Percentiles rank a stretch among this genome's conserved stretches.
phyloP scores from a whole-genome alignment of 768 basidiomycete genomes.

The Pisolithus albus region DNA sequence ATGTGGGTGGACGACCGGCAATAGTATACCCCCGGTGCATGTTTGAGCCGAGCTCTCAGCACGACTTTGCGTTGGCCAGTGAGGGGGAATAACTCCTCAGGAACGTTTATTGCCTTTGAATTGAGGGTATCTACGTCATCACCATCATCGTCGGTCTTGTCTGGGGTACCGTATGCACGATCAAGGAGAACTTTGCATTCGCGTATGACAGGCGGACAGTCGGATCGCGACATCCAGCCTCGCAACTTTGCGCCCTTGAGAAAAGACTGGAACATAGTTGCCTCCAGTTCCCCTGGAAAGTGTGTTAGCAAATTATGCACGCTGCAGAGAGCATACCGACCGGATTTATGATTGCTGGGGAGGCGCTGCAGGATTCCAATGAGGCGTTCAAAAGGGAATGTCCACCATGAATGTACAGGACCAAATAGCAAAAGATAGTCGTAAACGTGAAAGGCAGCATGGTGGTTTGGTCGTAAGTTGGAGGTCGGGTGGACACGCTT shows the following conservation, averaged over 20 bases:
- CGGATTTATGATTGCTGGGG: slow-evolving; percentile 26
- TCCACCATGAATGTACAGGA: slow-evolving; percentile 34
- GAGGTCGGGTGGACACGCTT: slow-evolving; percentile 13
- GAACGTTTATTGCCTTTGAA: background rate
- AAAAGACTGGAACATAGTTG: slow-evolving; percentile 9
- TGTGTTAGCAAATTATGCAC: slow-evolving; percentile 4
- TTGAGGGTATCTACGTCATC: background rate
- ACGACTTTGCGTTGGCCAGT: background rate
- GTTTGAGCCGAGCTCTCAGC: background rate
- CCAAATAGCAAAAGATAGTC: slow-evolving; percentile 31
- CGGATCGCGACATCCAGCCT: slow-evolving; percentile 1
- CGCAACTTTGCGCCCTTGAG: slow-evolving; percentile 9
- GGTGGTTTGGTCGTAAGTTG: slow-evolving; percentile 20
- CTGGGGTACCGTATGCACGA: background rate
- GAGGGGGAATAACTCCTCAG: background rate
- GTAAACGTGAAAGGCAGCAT: slow-evolving; percentile 23
- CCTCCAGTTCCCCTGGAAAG: slow-evolving; percentile 5
- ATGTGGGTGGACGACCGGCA: background rate
- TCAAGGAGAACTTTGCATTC: slow-evolving; percentile 6
- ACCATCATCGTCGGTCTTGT: background rate
- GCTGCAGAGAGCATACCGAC: slow-evolving; percentile 8
- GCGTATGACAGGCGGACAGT: slow-evolving; percentile 4
- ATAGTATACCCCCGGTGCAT: background rate
- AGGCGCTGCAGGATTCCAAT: slow-evolving; percentile 33
- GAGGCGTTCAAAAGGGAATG: slow-evolving; percentile 31